Conservation (phyloP, 306 rosid species). For the Cotoneaster glaucophyllus region DNA sequence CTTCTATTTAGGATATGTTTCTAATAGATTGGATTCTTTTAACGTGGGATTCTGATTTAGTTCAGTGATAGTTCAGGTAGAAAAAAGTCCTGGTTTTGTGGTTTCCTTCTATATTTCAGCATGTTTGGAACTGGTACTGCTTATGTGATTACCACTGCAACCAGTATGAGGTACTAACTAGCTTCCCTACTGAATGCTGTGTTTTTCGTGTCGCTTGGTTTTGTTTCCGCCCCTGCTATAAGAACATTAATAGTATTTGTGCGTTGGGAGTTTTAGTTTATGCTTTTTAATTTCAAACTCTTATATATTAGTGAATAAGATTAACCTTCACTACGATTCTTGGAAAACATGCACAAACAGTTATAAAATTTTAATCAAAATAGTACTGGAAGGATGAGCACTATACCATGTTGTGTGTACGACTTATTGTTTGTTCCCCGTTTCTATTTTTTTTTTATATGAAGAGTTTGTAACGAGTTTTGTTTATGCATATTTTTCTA, state of each 20-base stretch:
- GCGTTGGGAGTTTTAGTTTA: no score
- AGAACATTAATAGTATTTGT: background rate
- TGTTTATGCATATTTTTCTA: background rate
- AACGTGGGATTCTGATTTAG: conserved; percentile 5
- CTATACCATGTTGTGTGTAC: background rate
- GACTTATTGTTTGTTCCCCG: background rate
- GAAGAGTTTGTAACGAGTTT: background rate
- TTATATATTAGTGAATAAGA: background rate
- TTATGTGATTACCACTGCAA: conserved; percentile 64
- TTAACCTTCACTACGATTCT: background rate
- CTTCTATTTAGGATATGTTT: conserved; percentile 15
- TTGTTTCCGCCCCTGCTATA: background rate
- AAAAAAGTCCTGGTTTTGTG: conserved; percentile 44
- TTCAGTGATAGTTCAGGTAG: conserved; percentile 43
- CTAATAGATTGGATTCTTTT: conserved; percentile 5
- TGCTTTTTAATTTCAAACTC: background rate
- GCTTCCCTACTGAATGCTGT: background rate
- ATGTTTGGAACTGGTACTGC: conserved; percentile 57
- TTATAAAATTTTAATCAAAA: background rate
- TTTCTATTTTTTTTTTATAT: no score
- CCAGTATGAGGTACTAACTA: conserved; percentile 43
- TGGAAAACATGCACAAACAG: background rate
- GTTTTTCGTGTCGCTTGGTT: background rate
- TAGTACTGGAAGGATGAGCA: background rate
- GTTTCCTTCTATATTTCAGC: conserved; percentile 47